Base-by-base conservation (phyloP, 495 filamentous ascomycete species). In the Echria macrotheca region DNA sequence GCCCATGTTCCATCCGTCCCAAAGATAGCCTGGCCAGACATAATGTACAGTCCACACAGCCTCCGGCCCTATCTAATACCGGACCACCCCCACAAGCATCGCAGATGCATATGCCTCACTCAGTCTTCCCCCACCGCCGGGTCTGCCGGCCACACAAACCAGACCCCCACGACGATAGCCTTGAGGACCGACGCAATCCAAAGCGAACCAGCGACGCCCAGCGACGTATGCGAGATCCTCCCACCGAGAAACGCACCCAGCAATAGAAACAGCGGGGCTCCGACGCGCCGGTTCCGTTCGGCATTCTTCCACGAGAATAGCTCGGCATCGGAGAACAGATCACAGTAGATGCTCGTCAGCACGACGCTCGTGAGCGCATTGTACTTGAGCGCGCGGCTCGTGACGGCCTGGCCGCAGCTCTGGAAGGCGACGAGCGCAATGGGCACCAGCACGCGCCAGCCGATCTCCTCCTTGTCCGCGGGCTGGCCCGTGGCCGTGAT, bases 281-380 rank as follows among this genome's bases (percentile, higher is more conserved):
- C 76, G 4, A 70, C 55, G 32, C 83, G 67, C 18, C 80, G 71
- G 55, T 83, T 80, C 44, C 84, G 60, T 58, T 86, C 79, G 6
- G 64, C 65, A 53, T 84, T 79, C 4, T 64, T 57, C 22, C 70
- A 35, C 1, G 69, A 64, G 9, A 85, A 69, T 10, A 86, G 49
- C 15, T 78, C 71, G 26, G 70, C 69, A 44, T 85, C 78, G 6
- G 79, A 81, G 58, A 85, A 85, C 14, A 87, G 54, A 59, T 89
- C 85, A 55, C 81, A 84, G 64, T 85, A 86, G 42, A 82, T 75
- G 52, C 80, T 84, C 15, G 85, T 89, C 47, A 87, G 61, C 21
- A 87, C 84, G 9, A 87, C 83, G 57, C 79, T 84, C 0, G 82
- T 84, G 10, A 89, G 58, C 1, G 74, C 74, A 35, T 74, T 77